A percentile compares a stretch with the other conserved stretches of the same genome.
Evolutionary conservation across 768 basidiomycete species (phyloP).

Genomic region (Lactifluus hygrophoroides): DNA sequence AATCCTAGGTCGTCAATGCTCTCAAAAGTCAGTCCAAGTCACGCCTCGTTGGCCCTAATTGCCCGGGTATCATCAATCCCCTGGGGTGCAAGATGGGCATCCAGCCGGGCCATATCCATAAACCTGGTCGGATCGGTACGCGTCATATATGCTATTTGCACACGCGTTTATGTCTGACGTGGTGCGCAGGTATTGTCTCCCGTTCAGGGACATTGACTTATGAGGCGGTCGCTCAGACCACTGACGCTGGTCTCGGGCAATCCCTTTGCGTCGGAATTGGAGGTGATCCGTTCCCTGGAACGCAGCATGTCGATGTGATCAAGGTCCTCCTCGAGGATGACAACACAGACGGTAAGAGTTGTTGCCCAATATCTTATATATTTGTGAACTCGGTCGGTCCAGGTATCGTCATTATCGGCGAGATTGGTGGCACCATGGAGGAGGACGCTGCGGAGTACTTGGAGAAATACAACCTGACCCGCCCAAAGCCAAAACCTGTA

Average conservation of each 20-base stretch:
- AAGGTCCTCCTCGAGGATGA: slow-evolving; percentile 95
- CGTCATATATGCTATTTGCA: slow-evolving; percentile 1
- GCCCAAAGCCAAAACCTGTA: slow-evolving; percentile 83
- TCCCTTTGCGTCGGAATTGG: slow-evolving; percentile 96
- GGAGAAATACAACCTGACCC: slow-evolving; percentile 85
- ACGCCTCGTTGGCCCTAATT: slow-evolving; percentile 96
- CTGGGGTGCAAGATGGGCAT: slow-evolving; percentile 99
- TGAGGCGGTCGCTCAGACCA: slow-evolving; percentile 97
- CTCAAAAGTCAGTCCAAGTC: slow-evolving; percentile 91
- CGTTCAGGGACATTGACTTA: slow-evolving; percentile 96
- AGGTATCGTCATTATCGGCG: slow-evolving; percentile 97
- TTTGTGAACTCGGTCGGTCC: slow-evolving; percentile 8
- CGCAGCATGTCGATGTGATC: slow-evolving; percentile 91
- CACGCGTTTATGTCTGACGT: neutral
- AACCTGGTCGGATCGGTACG: slow-evolving; percentile 88
- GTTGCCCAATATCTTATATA: neutral
- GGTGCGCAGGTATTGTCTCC: slow-evolving; percentile 71
- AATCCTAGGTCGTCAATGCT: slow-evolving; percentile 75
- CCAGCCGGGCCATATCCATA: slow-evolving; percentile 96
- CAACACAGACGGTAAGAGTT: slow-evolving; percentile 71
- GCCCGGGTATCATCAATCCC: slow-evolving; percentile 96
- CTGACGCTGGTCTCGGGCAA: slow-evolving; percentile 91
- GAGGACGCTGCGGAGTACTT: slow-evolving; percentile 98
- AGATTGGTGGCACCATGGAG: slow-evolving; percentile 99
- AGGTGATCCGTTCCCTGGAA: slow-evolving; percentile 94